Conservation (phyloP, 2,329 filamentous ascomycete genomes). For the Aspergillus arachidicola region DNA sequence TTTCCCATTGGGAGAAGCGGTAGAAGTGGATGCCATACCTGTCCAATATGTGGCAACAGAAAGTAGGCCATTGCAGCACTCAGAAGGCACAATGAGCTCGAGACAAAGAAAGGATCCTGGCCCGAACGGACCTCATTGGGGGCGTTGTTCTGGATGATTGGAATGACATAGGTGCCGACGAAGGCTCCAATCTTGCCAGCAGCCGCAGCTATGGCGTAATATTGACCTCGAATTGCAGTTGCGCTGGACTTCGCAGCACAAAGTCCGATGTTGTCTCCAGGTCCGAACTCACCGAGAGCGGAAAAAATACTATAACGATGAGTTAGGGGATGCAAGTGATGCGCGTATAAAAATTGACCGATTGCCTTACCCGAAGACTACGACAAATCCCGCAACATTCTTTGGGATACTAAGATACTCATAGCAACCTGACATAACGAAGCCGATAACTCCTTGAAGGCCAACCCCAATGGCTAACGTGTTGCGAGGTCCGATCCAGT, state of each 20-base stretch:
- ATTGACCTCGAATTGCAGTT: slow-evolving; percentile 81
- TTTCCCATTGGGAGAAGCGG: neutral
- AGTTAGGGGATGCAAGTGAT: neutral
- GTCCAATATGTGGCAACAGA: slow-evolving; percentile 72
- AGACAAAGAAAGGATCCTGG: slow-evolving; percentile 91
- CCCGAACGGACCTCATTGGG: slow-evolving; percentile 61
- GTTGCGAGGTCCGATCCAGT: slow-evolving; percentile 76
- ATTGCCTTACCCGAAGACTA: slow-evolving; percentile 65
- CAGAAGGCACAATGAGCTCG: slow-evolving; percentile 73
- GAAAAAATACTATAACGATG: slow-evolving; percentile 62
- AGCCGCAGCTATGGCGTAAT: slow-evolving; percentile 58
- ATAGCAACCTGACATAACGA: slow-evolving; percentile 86
- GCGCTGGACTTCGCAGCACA: slow-evolving; percentile 85
- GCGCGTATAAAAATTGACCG: too few relatives aligned
- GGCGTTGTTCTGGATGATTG: slow-evolving; percentile 64
- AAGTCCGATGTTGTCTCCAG: slow-evolving; percentile 89
- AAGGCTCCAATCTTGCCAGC: slow-evolving; percentile 65
- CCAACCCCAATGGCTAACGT: slow-evolving; percentile 72
- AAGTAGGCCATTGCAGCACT: slow-evolving; percentile 68
- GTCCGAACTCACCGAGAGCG: slow-evolving; percentile 76
- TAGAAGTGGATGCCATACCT: slow-evolving; percentile 33
- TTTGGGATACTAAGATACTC: slow-evolving; percentile 64
- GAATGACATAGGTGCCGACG: slow-evolving; percentile 81
- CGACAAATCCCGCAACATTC: slow-evolving; percentile 74
- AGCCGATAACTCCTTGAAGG: slow-evolving; percentile 76